Evolutionary conservation across 176 grass and related monocot genomes (phyloP).

Genomic region (Oryza rufipogon): DNA sequence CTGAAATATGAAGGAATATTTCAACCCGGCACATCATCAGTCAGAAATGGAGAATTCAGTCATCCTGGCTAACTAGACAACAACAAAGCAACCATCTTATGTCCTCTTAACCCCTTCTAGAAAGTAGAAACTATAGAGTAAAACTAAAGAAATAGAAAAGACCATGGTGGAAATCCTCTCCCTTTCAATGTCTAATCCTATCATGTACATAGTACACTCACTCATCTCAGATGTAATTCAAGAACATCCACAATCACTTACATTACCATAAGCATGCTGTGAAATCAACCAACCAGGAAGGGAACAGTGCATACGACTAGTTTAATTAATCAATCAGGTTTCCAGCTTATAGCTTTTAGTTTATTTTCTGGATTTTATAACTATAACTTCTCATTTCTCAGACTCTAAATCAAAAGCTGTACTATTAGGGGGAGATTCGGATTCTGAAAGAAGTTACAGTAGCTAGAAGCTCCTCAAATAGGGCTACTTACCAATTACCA

Average conservation of each 20-base stretch:
- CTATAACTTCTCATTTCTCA: no score
- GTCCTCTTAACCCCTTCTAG: neutral
- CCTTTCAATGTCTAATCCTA: neutral
- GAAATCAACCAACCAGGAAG: neutral
- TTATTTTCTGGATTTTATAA: no score
- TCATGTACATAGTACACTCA: neutral
- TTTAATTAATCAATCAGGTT: no score
- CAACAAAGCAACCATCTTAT: neutral
- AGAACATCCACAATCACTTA: neutral
- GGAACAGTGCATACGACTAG: neutral
- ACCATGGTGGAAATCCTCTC: neutral
- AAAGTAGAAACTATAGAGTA: slow-evolving; percentile 1
- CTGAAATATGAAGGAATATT: neutral
- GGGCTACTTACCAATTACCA: neutral
- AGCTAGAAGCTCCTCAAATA: no score
- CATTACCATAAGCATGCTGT: neutral
- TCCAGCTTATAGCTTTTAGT: no score
- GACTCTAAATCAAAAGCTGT: no score
- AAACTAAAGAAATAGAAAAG: neutral
- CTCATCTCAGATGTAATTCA: neutral
- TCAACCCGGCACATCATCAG: slow-evolving; percentile 20
- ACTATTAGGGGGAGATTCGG: no score
- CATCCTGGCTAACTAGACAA: neutral
- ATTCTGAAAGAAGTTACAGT: no score
- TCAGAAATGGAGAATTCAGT: slow-evolving; percentile 2